Evolutionary conservation across 2,329 filamentous ascomycete genomes (phyloP).

Genomic region (Cryphonectria parasitica): DNA sequence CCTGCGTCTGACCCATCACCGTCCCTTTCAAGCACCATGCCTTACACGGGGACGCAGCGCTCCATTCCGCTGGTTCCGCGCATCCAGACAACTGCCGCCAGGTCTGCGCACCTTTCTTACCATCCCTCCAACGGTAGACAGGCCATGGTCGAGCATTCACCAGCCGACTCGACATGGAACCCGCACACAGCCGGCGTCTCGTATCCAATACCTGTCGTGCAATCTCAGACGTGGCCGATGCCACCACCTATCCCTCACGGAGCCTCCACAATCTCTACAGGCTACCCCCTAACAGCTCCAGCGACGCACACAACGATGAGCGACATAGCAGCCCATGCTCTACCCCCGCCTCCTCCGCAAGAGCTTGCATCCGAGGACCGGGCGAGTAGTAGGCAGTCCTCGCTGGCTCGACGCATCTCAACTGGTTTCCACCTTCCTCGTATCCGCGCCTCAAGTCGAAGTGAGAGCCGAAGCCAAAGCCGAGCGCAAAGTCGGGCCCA

Average conservation of each 20-base stretch:
- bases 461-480: constrained; percentile 21
- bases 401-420: constrained; percentile 47
- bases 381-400: constrained; percentile 41
- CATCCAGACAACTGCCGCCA: constrained; percentile 29
- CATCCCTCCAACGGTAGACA: constrained; percentile 28
- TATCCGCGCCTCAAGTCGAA: constrained; percentile 44
- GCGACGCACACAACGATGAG: constrained; percentile 38
- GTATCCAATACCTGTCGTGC: constrained; percentile 33
- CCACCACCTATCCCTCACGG: constrained; percentile 34
- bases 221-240: constrained; percentile 53
- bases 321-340: constrained; percentile 40
- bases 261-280: constrained; percentile 31
- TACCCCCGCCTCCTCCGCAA: constrained; percentile 45
- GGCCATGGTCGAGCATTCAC: constrained; percentile 1
- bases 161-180: constrained; percentile 30
- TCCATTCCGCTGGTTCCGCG: constrained; percentile 30
- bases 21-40: constrained; percentile 23
- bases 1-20: constrained; percentile 18
- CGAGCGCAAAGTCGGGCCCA: constrained; percentile 8
- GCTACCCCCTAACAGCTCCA: constrained; percentile 49
- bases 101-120: constrained; percentile 31
- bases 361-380: constrained; percentile 46
- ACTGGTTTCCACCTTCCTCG: constrained; percentile 48
- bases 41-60: constrained; percentile 29
- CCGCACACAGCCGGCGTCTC: constrained; percentile 30